These are phyloP conservation scores for Drosera capensis DNA, from an alignment of 148 eudicot genomes.

Conservation along the genomic window DNA sequence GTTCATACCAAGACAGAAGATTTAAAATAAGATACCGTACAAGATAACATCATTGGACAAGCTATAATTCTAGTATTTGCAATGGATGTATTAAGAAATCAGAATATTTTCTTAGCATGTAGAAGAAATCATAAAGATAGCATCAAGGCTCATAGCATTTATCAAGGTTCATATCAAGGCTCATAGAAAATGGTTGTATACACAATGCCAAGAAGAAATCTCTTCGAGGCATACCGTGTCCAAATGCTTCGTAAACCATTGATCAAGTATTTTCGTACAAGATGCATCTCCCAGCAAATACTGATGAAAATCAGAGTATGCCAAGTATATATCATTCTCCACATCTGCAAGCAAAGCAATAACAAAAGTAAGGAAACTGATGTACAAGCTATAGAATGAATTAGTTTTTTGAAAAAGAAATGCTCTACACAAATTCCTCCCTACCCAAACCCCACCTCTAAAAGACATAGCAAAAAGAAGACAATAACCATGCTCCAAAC, in stretches of 20 bases:
- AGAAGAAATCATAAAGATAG: background rate
- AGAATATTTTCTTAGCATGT: too few relatives aligned
- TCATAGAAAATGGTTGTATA: too few relatives aligned
- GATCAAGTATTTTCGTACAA: constrained; percentile 72
- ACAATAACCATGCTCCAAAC: too few relatives aligned
- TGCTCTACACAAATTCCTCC: too few relatives aligned
- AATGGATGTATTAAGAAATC: background rate
- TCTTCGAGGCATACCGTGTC: constrained; percentile 52
- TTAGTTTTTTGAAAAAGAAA: background rate
- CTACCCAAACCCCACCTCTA: too few relatives aligned
- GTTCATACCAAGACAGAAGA: too few relatives aligned
- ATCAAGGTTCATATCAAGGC: too few relatives aligned
- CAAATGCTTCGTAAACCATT: constrained; percentile 87
- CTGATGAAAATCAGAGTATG: constrained; percentile 81
- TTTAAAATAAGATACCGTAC: too few relatives aligned
- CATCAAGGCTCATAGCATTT: too few relatives aligned
- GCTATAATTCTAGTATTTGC: too few relatives aligned
- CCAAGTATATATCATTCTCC: constrained; percentile 83
- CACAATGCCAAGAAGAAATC: background rate
- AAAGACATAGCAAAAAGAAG: too few relatives aligned
- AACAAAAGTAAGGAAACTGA: background rate
- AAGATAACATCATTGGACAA: too few relatives aligned
- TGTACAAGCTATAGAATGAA: background rate
- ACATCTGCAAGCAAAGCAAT: constrained; percentile 16
- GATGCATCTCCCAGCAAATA: constrained; percentile 67